Evolutionary conservation across 73 alveolate genomes (phyloP).

Genomic region (Symbiodinium pilosum): DNA sequence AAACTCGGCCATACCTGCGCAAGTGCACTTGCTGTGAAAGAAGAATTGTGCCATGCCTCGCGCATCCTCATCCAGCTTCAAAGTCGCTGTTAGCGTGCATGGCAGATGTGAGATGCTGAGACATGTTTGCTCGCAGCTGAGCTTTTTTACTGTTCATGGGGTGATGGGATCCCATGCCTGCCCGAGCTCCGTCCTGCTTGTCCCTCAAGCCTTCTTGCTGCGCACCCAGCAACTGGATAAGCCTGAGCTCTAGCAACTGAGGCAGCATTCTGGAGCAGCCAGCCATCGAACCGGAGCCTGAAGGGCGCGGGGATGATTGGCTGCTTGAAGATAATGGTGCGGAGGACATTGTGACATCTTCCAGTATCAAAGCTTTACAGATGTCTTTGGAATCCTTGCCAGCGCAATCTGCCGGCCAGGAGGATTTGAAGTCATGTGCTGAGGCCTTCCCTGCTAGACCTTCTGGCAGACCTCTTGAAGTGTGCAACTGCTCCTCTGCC

Average conservation of each 20-base stretch:
- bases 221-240: too few relatives aligned
- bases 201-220: too few relatives aligned
- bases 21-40: too few relatives aligned
- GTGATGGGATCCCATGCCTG: conserved; percentile 11
- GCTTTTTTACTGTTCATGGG: conserved; percentile 1
- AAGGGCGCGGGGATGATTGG: conserved; percentile 83
- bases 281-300: conserved; percentile 87
- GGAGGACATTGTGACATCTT: not conserved
- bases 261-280: conserved; percentile 55
- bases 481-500: not conserved
- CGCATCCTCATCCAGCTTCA: too few relatives aligned
- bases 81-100: too few relatives aligned
- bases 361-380: not conserved
- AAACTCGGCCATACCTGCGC: too few relatives aligned
- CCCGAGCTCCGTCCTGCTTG: not conserved
- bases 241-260: not conserved
- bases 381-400: not conserved
- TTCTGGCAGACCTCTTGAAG: not conserved
- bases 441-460: not conserved
- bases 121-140: too few relatives aligned
- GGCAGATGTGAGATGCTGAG: too few relatives aligned
- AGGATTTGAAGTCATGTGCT: not conserved
- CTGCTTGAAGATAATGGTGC: not conserved
- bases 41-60: too few relatives aligned
- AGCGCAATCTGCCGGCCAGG: not conserved